These are phyloP conservation scores for Capsicum rhomboideum DNA, from an alignment of 257 asterid genomes.

Conservation along the genomic window DNA sequence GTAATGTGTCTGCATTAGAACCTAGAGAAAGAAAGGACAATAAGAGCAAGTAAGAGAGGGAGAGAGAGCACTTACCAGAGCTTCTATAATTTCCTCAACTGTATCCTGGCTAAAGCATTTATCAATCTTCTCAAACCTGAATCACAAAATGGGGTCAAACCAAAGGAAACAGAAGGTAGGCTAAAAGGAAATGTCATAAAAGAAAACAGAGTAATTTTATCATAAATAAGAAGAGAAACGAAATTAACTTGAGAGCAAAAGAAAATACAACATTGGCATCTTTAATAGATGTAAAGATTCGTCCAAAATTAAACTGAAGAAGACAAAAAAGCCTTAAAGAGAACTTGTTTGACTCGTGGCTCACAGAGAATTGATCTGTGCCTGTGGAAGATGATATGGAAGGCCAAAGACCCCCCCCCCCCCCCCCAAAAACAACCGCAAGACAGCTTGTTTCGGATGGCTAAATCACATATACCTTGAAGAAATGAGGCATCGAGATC, in stretches of 20 bases:
- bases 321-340: background rate
- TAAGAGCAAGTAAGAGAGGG: background rate
- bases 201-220: background rate
- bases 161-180: background rate
- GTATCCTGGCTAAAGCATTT: slow-evolving; percentile 67
- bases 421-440: background rate
- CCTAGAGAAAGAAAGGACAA: background rate
- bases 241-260: background rate
- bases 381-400: background rate
- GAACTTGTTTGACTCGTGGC: background rate
- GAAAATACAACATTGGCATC: background rate
- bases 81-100: slow-evolving; percentile 80
- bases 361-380: background rate
- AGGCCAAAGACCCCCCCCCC: background rate
- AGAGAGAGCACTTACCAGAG: slow-evolving; percentile 51
- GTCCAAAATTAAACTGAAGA: background rate
- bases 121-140: slow-evolving; percentile 72
- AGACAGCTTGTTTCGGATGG: background rate
- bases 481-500: background rate
- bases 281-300: background rate
- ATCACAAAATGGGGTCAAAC: background rate
- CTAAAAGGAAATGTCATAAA: background rate
- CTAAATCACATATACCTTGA: background rate
- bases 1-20: background rate
- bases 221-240: background rate